phyloP scores from a whole-genome alignment of 352 stramenopile genomes.

The Stramenopiles sp. region DNA sequence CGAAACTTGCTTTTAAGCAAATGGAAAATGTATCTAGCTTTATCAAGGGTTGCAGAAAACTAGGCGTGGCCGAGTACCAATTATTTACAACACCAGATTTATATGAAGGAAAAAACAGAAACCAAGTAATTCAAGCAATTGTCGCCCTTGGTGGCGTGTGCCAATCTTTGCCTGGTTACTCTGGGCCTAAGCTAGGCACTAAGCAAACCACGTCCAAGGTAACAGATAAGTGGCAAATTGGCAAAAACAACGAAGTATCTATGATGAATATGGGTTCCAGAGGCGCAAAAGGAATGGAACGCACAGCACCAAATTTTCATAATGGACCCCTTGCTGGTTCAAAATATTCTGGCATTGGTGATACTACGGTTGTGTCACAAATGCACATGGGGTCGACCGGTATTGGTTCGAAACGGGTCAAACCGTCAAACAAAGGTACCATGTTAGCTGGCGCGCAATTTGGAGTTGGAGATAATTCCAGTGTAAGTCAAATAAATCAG shows the following conservation, averaged over 20 bases:
- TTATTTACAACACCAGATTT: constrained; percentile 67
- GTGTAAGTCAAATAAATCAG: not conserved
- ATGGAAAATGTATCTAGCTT: constrained; percentile 71
- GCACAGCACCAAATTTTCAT: not conserved
- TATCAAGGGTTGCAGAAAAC: constrained; percentile 46
- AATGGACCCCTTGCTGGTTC: not conserved
- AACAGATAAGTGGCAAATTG: not conserved
- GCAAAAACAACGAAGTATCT: not conserved
- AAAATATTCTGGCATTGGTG: not conserved
- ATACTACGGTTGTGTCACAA: not conserved
- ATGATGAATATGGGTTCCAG: not conserved
- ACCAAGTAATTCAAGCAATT: constrained; percentile 37
- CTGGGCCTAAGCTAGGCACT: not conserved
- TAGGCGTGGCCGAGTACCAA: constrained; percentile 65
- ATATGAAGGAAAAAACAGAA: constrained; percentile 60
- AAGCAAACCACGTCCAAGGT: not conserved
- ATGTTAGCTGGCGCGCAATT: not conserved
- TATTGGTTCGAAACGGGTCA: not conserved
- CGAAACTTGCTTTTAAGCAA: constrained; percentile 68
- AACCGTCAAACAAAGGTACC: not conserved
- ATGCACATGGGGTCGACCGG: not conserved
- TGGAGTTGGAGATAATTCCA: not conserved
- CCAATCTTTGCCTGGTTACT: not conserved
- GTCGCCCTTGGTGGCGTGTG: constrained; percentile 14
- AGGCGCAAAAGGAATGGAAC: not conserved